Evolutionary conservation across 331 rosid species (phyloP), one percentile per base, ranked within the genome.

Genomic region (Rhamnella rubrinervis): DNA sequence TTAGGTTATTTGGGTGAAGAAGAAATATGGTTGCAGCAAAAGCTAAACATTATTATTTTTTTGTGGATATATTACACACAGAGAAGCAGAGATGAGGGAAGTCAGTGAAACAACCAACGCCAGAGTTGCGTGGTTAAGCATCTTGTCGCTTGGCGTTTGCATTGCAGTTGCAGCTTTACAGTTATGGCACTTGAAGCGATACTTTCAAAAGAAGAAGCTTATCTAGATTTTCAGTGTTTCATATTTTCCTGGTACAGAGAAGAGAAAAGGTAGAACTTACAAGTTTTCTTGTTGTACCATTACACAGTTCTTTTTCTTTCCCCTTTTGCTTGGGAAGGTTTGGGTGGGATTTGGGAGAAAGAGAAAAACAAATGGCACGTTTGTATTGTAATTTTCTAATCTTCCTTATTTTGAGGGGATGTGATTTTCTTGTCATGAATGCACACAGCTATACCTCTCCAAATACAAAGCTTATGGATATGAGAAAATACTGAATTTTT

Each of bases 201-300:
- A 80, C 82, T 93, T 91, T 72, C 91, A 68, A n/a, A 91, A 87
- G 92, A 93, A 88, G 86, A 93, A 91, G 87, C 88, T 93, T 66
- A 93, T 93, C 60, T 91, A 85, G 87, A 72, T 11, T 59, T n/a
- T 20, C 20, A 13, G 1, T 37, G 37, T 31, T 23, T 70, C 66
- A 14, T 18, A 41, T 46, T 18, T 31, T 46, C 59, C 47, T 26
- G 20, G 25, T 47, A 56, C 64, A 41, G n/a, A 49, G 44, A 25
- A 65, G 56, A 38, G n/a, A 65, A 50, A 65, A 10, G 58, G 41
- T 58, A 26, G 56, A 12, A 17, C 59, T 51, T 3, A 31, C 55
- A 28, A 14, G 23, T 66, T 35, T 20, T 41, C 31, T 7, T 39
- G 18, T n/a, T 62, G 52, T 62, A 18, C n/a, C 52, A 26, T 50